Base-by-base conservation (phyloP, 768 basidiomycete genomes). In the Tulasnella sp. region DNA sequence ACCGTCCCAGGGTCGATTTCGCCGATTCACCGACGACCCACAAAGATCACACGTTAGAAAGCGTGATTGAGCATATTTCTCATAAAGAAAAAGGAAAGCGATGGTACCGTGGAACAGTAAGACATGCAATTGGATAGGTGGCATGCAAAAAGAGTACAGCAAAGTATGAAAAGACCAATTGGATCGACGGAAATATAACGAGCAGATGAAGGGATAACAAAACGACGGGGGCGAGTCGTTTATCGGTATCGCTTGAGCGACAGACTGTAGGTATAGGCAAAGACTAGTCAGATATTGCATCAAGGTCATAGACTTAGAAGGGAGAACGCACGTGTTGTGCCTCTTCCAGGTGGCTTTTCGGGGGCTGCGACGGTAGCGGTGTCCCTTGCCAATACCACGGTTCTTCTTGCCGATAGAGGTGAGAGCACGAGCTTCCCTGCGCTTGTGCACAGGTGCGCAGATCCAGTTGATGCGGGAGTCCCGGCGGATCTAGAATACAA, bases 381-480 rank as follows among this genome's bases (percentile, higher is more conserved):
- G 89, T 68, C 97, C 97, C 85, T 98, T 98, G 86, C 96, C 97
- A 82, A 98, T 84, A 81, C 97, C 97, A 85, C 97, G 92, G 87
- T 97, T 98, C 94, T 94, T 90, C 86, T 99, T 99, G 81, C 97
- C 97, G 78, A 93, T 89, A 82, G 92, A 91, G 83, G 97, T 99
- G 80, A 99, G 94, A 79, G 97, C 97, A 84, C 97, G 95, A 80
- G 94, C 90, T 85, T 99, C 97, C 82, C 97, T 91, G 82, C 92
- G 94, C 86, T 98, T 99, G 91, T 99, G 97, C 70, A 99, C 97
- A 38, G 97, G 93, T 84, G 96, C 96, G 82, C 88, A 86, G 85
- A 99, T 99, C 97, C 97, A 99, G 91, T 93, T 99, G 87, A 99
- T 98, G 82, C 94, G 90, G 79, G 97, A 87, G 84, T 99, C 96